phyloP scores from a whole-genome alignment of 1,139 yeast species.

The Debaryomyces sp. region DNA sequence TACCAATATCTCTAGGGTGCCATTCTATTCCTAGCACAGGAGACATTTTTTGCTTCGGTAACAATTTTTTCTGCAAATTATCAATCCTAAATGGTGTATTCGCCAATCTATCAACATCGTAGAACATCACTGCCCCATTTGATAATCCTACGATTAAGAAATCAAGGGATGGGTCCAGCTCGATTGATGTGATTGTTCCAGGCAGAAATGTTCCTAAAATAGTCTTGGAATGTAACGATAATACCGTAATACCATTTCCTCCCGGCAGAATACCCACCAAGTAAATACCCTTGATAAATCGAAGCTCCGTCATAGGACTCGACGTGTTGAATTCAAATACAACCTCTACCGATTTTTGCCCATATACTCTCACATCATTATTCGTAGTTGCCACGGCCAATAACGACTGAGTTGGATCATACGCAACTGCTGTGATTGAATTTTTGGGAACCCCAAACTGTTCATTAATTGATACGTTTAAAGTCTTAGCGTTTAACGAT shows the following conservation, averaged over 20 bases:
- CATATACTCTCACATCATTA: slow-evolving; percentile 77
- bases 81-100: slow-evolving; percentile 69
- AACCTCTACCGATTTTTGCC: slow-evolving; percentile 81
- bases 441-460: slow-evolving; percentile 43
- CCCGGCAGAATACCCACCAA: slow-evolving; percentile 63
- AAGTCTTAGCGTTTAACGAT: slow-evolving; percentile 38
- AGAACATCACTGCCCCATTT: slow-evolving; percentile 75
- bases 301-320: slow-evolving; percentile 55
- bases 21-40: slow-evolving; percentile 70
- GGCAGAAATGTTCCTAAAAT: slow-evolving; percentile 57
- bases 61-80: slow-evolving; percentile 64
- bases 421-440: slow-evolving; percentile 65
- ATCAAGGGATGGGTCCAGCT: slow-evolving; percentile 83
- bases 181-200: slow-evolving; percentile 67
- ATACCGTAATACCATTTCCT: slow-evolving; percentile 57
- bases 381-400: slow-evolving; percentile 76
- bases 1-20: slow-evolving; percentile 90
- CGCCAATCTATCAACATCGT: slow-evolving; percentile 78
- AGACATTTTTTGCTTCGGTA: slow-evolving; percentile 53
- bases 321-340: slow-evolving; percentile 57
- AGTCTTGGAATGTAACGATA: slow-evolving; percentile 67
- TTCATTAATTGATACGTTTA: slow-evolving; percentile 36
- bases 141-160: slow-evolving; percentile 82
- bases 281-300: slow-evolving; percentile 80
- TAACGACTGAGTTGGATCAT: slow-evolving; percentile 86